phyloP scores from a whole-genome alignment of 495 filamentous ascomycete species.

The Aspergillus campestris region DNA sequence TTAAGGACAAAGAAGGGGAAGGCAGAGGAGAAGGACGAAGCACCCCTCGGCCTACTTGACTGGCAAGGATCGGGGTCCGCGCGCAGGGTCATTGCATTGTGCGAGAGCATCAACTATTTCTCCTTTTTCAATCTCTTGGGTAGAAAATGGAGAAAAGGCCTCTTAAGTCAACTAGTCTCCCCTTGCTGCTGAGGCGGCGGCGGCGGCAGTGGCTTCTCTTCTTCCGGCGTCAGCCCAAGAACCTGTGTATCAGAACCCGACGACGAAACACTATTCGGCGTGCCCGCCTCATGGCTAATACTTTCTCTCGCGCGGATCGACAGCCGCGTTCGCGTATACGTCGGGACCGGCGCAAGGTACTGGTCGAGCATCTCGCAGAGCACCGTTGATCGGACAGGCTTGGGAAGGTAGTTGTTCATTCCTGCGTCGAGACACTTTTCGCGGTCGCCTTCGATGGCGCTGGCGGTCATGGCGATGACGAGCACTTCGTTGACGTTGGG shows the following conservation, averaged over 20 bases:
- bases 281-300: slow-evolving; percentile 24
- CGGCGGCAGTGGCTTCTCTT: slow-evolving; percentile 11
- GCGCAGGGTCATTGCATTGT: too few species aligned
- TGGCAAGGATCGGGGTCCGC: neutral
- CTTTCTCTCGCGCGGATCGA: slow-evolving; percentile 29
- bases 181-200: slow-evolving; percentile 8
- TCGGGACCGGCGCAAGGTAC: slow-evolving; percentile 50
- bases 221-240: slow-evolving; percentile 18
- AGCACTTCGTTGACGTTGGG: slow-evolving; percentile 66
- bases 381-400: slow-evolving; percentile 70
- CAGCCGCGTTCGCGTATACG: slow-evolving; percentile 31
- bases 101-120: neutral
- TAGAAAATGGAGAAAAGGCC: neutral
- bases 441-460: slow-evolving; percentile 81
- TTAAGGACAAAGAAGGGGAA: neutral
- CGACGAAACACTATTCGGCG: slow-evolving; percentile 29
- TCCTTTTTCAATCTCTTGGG: neutral
- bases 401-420: slow-evolving; percentile 94
- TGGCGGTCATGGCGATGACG: slow-evolving; percentile 90
- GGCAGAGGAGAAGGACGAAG: neutral
- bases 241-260: slow-evolving; percentile 20
- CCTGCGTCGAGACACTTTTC: slow-evolving; percentile 88
- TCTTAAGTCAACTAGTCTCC: slow-evolving; percentile 7
- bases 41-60: neutral
- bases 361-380: slow-evolving; percentile 67